Base-by-base conservation (phyloP, 2,329 filamentous ascomycete genomes). In the Aspergillus quadrilineatus region DNA sequence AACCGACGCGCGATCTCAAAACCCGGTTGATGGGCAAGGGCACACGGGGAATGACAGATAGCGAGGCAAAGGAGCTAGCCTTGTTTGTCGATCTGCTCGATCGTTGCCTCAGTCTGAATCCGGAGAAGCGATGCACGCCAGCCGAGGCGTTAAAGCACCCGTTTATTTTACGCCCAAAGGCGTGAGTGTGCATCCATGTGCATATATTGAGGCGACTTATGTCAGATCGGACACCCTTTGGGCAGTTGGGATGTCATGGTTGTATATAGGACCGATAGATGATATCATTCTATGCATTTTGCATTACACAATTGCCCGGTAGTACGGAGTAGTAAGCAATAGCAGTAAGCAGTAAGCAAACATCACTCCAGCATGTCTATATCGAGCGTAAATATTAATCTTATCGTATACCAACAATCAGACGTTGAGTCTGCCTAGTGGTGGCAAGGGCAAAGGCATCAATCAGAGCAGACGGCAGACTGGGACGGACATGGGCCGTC, bases 111-210 rank as follows among this genome's bases (percentile, higher is more conserved):
- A 86, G 88, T 57, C 82, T 97, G 62, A 96, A 97, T 69, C 91
- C 93, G 0, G 92, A 96, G 72, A 96, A 95, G 80, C 85, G 94
- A 60, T 89, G 94, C 67, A 93, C 89, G 46, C 90, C 94, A 0
- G 80, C 83, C 12, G 92, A 97, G 68, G 94, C 94, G 48, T 78
- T 97, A 65, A 88, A 86, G 69, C 93, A 97, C 78, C 89, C 89
- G 1, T 97, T 97, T 74, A 91, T 97, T 65, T 78, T 76, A 28
- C 77, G 80, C 26, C 74, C 73, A 70, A 68, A 71, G 55, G 57
- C 54, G 39, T 65, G 60, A 47, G 9, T 14, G 14, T 14, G 34
- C 5, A 14, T 37, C 34, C 28, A 15, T 15, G 29, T 37, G 34
- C 34, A 37, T 14, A 5, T 37, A 34, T 37, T 14, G 34, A 37